A percentile compares a stretch with the other conserved stretches of the same genome.
phyloP scores from a whole-genome alignment of 2,329 filamentous ascomycete genomes.

The Penicillium oxalicum region DNA sequence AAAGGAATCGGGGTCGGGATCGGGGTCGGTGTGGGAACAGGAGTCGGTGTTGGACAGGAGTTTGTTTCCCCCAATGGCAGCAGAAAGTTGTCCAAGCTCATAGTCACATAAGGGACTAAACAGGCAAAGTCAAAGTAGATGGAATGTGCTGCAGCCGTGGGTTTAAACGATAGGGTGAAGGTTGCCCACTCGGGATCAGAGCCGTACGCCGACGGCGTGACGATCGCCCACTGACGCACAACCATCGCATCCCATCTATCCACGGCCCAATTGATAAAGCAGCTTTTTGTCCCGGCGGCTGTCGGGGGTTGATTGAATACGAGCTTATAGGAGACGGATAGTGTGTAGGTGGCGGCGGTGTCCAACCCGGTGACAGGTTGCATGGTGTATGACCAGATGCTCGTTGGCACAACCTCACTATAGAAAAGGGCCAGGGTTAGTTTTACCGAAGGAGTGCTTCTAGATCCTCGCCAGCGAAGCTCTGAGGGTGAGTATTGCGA shows the following conservation, averaged over 20 bases:
- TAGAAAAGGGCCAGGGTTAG: background rate
- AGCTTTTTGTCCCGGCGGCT: background rate
- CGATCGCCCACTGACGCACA: background rate
- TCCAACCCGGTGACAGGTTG: slow-evolving; percentile 1
- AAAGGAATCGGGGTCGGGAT: too few species aligned
- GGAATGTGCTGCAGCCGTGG: background rate
- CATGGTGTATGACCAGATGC: background rate
- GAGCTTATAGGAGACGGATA: background rate
- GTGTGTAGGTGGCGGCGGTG: background rate
- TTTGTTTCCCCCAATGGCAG: background rate
- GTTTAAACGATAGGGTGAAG: background rate
- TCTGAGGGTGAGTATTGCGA: background rate
- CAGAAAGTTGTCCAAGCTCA: background rate
- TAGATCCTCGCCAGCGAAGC: background rate
- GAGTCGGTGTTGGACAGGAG: background rate
- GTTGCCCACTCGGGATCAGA: background rate
- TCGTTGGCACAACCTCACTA: too few species aligned
- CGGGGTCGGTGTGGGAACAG: background rate
- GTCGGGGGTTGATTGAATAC: background rate
- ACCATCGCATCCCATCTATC: background rate
- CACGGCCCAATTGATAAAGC: background rate
- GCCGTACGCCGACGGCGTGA: background rate
- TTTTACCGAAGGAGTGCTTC: background rate
- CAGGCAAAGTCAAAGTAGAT: background rate
- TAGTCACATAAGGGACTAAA: background rate